Percentiles rank a stretch among this genome's conserved stretches.
phyloP scores from a whole-genome alignment of 75 land plant genomes.

The Ceratopteris richardii region DNA sequence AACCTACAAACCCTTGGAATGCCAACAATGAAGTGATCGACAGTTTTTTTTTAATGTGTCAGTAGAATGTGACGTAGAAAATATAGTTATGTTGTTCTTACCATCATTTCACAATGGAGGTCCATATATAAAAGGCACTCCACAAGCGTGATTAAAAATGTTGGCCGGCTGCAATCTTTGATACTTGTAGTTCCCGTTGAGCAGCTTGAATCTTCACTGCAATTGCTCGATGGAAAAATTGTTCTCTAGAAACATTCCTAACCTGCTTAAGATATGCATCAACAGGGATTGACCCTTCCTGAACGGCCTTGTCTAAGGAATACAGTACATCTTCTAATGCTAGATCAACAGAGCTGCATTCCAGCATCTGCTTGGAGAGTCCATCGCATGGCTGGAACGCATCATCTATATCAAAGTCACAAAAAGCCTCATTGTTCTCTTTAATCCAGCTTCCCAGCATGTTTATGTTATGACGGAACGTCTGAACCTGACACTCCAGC shows the following conservation, averaged over 20 bases:
- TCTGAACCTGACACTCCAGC: conserved; percentile 84
- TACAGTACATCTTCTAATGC: conserved; percentile 62
- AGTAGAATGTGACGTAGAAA: no score
- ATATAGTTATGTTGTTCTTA: no score
- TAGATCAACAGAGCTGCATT: conserved; percentile 37
- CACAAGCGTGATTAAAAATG: no score
- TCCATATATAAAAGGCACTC: no score
- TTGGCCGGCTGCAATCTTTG: no score
- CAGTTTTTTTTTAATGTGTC: no score
- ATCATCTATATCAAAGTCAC: conserved; percentile 48
- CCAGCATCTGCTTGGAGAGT: conserved; percentile 37
- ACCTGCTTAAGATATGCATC: conserved; percentile 54
- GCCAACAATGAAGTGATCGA: no score
- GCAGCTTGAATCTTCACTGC: conserved; percentile 10
- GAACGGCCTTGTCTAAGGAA: conserved; percentile 53
- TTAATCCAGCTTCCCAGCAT: conserved; percentile 68
- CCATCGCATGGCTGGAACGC: conserved; percentile 56
- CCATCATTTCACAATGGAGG: no score
- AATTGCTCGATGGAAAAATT: conserved; percentile 46
- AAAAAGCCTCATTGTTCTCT: conserved; percentile 34
- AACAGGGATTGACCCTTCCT: conserved; percentile 35
- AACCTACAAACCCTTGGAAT: no score
- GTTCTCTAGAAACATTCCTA: conserved; percentile 49
- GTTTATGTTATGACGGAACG: conserved; percentile 63
- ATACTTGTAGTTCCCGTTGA: no score